Evolutionary conservation across 148 eudicot species (phyloP), one percentile per base, ranked within the genome.

Genomic region (Heliamphora exappendiculata): DNA sequence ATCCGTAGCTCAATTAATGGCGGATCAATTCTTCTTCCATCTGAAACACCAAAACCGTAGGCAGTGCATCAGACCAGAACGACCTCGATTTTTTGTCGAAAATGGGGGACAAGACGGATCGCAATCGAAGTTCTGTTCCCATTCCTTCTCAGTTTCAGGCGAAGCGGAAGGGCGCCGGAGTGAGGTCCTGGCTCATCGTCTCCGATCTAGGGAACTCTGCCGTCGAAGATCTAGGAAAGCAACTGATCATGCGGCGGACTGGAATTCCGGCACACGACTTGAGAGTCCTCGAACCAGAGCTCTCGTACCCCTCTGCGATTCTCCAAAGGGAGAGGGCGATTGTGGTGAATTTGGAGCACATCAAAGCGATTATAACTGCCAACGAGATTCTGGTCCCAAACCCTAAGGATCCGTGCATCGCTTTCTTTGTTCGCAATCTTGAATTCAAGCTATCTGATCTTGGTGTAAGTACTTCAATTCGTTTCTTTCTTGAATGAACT

Each of bases 301-400:
- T 28, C 17, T 60, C 66, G 37, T 28, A 60, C 34, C 37, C 66
- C 19, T 60, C 66, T 29, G 66, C 36, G 9, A 60, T 60, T 1
- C 66, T 60, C 37, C 31, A 37, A 34, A 60, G 66, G 4, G 66
- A 60, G 66, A 29, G 20, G 17, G 66, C 66, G 16, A 17, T 31
- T 31, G 66, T 60, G 28, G 66, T 60, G 66, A 60, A 67, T 67
- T 41, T 67, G 70, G 70, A 67, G 50, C 49, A 67, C 20, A 39
- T 67, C 29, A 67, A 67, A 44, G 49, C 70, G 16, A 67, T 67
- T n/a, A 24, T 67, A 20, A 67, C 70, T 22, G 70, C 70, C 9
- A 37, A 8, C 24, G 49, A 67, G 22, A 24, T 67, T n/a, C 70
- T 67, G 26, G 44, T 67, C 3, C 70, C 29, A 3, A 65, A 65